A percentile compares a stretch with the other conserved stretches of the same genome.
Evolutionary conservation across 148 eudicot species (phyloP).

Genomic region (Vaccinium corymbosum): DNA sequence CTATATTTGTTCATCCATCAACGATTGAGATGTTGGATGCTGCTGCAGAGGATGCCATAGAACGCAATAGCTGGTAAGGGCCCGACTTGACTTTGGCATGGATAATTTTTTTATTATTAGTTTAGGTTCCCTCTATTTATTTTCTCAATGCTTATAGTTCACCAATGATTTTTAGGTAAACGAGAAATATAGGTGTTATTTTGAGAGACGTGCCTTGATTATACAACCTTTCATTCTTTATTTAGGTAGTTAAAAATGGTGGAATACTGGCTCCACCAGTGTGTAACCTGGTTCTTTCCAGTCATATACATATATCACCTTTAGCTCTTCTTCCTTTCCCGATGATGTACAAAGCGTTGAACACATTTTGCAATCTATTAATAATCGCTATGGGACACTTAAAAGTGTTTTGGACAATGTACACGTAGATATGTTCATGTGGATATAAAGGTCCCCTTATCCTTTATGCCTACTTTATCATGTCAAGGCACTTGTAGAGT

Average conservation of each 20-base stretch:
- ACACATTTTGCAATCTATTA: background rate
- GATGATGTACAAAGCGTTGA: background rate
- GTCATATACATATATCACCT: background rate
- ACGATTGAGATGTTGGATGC: conserved; percentile 88
- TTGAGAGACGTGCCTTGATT: background rate
- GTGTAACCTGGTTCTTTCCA: background rate
- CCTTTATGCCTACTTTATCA: background rate
- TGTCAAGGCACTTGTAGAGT: conserved; percentile 1
- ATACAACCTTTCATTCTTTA: background rate
- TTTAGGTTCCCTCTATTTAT: background rate
- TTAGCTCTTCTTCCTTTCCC: background rate
- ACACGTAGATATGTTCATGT: background rate
- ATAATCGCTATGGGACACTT: background rate
- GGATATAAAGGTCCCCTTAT: background rate
- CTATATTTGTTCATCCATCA: conserved; percentile 81
- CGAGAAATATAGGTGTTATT: background rate
- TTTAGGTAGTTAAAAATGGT: conserved; percentile 1
- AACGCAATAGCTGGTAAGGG: conserved; percentile 83
- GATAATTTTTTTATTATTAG: background rate
- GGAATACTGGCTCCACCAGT: background rate
- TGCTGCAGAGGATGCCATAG: conserved; percentile 84
- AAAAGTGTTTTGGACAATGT: background rate
- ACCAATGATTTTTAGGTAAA: background rate
- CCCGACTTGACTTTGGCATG: conserved; percentile 5
- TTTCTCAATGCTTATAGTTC: background rate